Base-by-base conservation (phyloP, 495 filamentous ascomycete genomes). In the Aspergillus wentii region DNA sequence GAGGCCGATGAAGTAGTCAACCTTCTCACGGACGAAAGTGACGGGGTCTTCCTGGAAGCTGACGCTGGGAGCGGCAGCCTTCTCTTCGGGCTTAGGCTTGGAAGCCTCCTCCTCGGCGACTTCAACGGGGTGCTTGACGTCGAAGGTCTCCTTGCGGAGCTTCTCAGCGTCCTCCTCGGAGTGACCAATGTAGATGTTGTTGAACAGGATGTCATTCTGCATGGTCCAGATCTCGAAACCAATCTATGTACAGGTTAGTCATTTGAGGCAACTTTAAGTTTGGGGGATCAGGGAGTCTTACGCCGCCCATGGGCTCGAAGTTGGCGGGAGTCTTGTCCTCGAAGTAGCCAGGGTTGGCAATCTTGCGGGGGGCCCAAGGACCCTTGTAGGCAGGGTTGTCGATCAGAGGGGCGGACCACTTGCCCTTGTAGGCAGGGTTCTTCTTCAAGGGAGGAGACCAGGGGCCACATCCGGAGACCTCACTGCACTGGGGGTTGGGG, bases 141-240 rank as follows among this genome's bases (percentile, higher is more conserved):
- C 85, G 68, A 90, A 99, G 46, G 88, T 92, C 75, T 95, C 86
- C 33, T 85, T 67, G 62, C 91, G 83, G 49, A 99, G 73, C 70
- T 89, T 85, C 65, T 83, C 80, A 43, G 94, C 94, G 50, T 99
- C 94, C 58, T 85, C 88, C 49, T 87, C 64, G 30, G 94, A 99
- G 81, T 99, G 94, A 48, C 94, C 94, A 66, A 99, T 85, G 79
- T 97, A 99, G 77, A 99, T 88, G 82, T 99, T 99, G 80, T 97
- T 88, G 56, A 99, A 99, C 51, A 96, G 82, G 48, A 97, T 95
- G 63, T 96, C 86, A 65, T 82, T 94, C 61, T 95, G 92, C 92
- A 98, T 98, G 52, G 94, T 97, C 92, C 92, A 98, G 69, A 98
- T 86, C 69, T 97, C 94, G 52, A 95, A 96, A 52, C 92, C 91